Percentiles rank a stretch among this genome's conserved stretches.
Evolutionary conservation across 768 basidiomycete genomes (phyloP).

Genomic region (Trametes coccinea): DNA sequence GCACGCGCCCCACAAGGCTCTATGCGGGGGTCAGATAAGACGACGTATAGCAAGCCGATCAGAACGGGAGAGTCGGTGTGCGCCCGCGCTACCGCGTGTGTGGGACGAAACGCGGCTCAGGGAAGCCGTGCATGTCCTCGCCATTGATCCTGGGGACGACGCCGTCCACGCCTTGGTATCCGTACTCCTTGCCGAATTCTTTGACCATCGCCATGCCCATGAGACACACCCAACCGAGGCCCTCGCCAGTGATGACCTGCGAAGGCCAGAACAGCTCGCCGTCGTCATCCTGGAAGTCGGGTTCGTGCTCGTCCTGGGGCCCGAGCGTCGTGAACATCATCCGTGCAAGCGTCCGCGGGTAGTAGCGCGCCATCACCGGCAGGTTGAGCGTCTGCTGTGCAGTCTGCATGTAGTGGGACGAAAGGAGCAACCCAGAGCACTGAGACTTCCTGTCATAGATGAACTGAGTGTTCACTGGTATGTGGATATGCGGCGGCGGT

Average conservation of each 20-base stretch:
- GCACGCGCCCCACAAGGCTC: constrained; percentile 6
- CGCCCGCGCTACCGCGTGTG: constrained; percentile 7
- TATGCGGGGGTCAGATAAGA: background rate
- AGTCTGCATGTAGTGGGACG: constrained; percentile 6
- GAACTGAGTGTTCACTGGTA: constrained; percentile 22
- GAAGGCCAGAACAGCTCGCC: constrained; percentile 87
- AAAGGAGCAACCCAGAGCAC: constrained; percentile 12
- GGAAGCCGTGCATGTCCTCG: constrained; percentile 11
- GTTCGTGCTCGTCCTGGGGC: constrained; percentile 71
- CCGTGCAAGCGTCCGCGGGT: constrained; percentile 74
- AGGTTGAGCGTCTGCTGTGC: constrained; percentile 52
- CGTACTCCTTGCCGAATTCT: constrained; percentile 75
- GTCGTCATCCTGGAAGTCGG: constrained; percentile 83
- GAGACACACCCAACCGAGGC: constrained; percentile 83
- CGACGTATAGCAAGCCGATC: background rate
- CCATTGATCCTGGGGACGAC: constrained; percentile 58
- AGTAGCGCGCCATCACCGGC: constrained; percentile 66
- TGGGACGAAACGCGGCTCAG: constrained; percentile 10
- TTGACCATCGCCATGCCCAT: constrained; percentile 87
- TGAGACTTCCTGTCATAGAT: constrained; percentile 17
- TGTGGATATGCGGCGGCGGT: constrained; percentile 23
- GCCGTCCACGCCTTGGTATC: constrained; percentile 70
- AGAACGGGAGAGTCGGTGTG: background rate
- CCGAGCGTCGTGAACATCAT: constrained; percentile 65
- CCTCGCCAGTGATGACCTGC: constrained; percentile 70